Base-by-base conservation (phyloP, 352 stramenopile genomes). In the Phytophthora pistaciae region DNA sequence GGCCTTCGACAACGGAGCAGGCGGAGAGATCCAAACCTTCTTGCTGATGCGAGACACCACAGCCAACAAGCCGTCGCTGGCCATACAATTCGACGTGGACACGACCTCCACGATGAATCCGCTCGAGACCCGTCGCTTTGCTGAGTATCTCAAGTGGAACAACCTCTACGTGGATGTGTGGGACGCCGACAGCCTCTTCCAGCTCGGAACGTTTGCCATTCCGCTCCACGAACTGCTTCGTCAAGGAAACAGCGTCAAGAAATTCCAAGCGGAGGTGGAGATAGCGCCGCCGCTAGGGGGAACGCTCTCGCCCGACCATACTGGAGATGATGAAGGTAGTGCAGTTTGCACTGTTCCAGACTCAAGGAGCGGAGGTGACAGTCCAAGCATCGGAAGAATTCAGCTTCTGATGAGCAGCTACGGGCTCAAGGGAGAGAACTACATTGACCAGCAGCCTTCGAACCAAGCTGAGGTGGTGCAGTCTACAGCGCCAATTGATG, bases 141-240 rank as follows among this genome's bases (percentile, higher is more conserved):
- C 90, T 3, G 77, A 87, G 49, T 99, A 99, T 64, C 74, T 99
- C 42, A 77, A 94, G 23, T 75, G 78, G 21, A 95, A 93, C 52
- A 83, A 78, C 10, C 67, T 99, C 21, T 92, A 94, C 53, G 88
- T 99, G 20, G 93, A 99, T 53, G 89, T 98, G 2, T 99, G 94
- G 94, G 95, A 99, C 57, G 95, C 88, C 2, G 91, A 98, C 23
- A 97, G 87, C 61, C 74, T 98, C 48, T 93, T 98, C 60, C 84
- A 89, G 52, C 53, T 98, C 0, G 96, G 95, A 0, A 96, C 91
- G 8, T 87, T 92, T 31, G 77, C 80, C 0, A 74, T 99, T 27
- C 92, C 94, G 23, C 72, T 98, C 1, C 82, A 92, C n/a, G 83
- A 91, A 57, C 67, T 99, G 2, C 70, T 98, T 64, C 87, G 95